Conservation (phyloP, 768 basidiomycete species). For the Rhizopogon sp. region DNA sequence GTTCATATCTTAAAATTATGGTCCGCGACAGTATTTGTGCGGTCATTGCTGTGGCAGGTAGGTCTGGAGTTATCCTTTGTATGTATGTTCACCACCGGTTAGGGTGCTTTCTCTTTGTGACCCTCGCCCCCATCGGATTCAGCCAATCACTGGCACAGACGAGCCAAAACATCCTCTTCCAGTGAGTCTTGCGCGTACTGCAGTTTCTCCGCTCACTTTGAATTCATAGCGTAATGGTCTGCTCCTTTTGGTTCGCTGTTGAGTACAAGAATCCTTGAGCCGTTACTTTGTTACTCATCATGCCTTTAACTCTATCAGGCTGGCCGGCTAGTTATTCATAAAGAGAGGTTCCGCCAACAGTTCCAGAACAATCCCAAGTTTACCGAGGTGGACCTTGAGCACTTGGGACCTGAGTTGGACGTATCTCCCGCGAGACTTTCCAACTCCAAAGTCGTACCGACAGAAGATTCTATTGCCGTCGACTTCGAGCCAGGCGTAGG, state of each 20-base stretch:
- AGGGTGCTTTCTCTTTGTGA: conserved; percentile 16
- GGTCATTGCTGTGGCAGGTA: conserved; percentile 9
- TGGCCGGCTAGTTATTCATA: neutral
- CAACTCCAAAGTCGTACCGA: neutral
- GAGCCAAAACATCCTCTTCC: conserved; percentile 16
- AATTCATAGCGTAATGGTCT: neutral
- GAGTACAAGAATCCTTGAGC: neutral
- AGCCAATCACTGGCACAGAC: conserved; percentile 3
- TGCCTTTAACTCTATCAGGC: neutral
- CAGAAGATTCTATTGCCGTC: neutral
- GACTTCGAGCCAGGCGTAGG: neutral
- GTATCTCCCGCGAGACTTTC: neutral
- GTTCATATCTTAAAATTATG: neutral
- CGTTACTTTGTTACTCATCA: neutral
- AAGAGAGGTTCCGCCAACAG: neutral
- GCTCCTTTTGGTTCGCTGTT: neutral
- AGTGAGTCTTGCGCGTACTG: conserved; percentile 9
- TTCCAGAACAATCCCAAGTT: neutral
- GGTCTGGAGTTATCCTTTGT: neutral
- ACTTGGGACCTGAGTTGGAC: neutral
- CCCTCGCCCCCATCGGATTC: conserved; percentile 7
- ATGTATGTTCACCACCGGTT: neutral
- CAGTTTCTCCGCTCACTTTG: neutral
- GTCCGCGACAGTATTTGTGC: conserved; percentile 13
- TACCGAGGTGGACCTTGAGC: neutral